Conservation (phyloP, 2,329 filamentous ascomycete genomes). For the Graphiopsis chlorocephala region DNA sequence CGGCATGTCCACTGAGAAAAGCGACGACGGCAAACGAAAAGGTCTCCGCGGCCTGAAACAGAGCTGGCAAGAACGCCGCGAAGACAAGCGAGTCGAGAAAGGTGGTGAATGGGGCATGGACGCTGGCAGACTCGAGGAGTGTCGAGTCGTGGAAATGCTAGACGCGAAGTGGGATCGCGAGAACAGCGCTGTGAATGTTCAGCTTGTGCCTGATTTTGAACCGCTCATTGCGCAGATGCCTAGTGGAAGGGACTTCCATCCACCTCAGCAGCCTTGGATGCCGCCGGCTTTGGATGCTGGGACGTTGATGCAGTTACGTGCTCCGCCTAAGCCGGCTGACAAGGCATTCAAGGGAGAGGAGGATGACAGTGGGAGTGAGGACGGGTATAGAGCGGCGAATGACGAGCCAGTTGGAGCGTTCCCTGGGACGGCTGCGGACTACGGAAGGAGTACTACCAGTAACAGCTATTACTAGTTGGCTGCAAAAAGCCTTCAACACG, state of each 20-base stretch:
- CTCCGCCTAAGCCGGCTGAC: slow-evolving; percentile 52
- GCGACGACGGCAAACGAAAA: slow-evolving; percentile 48
- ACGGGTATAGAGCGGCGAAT: slow-evolving; percentile 27
- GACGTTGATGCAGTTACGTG: slow-evolving; percentile 58
- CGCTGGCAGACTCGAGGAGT: slow-evolving; percentile 81
- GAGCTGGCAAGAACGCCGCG: slow-evolving; percentile 71
- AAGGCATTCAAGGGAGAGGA: slow-evolving; percentile 42
- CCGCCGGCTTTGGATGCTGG: slow-evolving; percentile 64
- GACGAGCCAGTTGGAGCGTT: slow-evolving; percentile 49
- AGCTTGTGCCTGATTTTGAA: slow-evolving; percentile 68
- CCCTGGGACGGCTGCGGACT: slow-evolving; percentile 43
- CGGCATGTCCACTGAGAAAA: slow-evolving; percentile 54
- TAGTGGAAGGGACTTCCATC: slow-evolving; percentile 82
- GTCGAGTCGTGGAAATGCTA: slow-evolving; percentile 79
- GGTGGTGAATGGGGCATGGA: slow-evolving; percentile 73
- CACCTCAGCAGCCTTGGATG: slow-evolving; percentile 65
- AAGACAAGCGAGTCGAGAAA: slow-evolving; percentile 76
- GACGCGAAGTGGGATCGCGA: slow-evolving; percentile 86
- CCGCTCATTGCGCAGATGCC: slow-evolving; percentile 76
- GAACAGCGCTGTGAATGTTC: slow-evolving; percentile 90
- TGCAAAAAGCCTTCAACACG: background rate
- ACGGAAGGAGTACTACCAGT: slow-evolving; percentile 29
- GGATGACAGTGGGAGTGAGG: slow-evolving; percentile 45
- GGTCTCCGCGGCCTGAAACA: slow-evolving; percentile 67
- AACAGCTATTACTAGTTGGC: slow-evolving; percentile 31